Evolutionary conservation across 164 flowering plant species (phyloP), one percentile per base, ranked within the genome.

Genomic region (Stephania japonica): DNA sequence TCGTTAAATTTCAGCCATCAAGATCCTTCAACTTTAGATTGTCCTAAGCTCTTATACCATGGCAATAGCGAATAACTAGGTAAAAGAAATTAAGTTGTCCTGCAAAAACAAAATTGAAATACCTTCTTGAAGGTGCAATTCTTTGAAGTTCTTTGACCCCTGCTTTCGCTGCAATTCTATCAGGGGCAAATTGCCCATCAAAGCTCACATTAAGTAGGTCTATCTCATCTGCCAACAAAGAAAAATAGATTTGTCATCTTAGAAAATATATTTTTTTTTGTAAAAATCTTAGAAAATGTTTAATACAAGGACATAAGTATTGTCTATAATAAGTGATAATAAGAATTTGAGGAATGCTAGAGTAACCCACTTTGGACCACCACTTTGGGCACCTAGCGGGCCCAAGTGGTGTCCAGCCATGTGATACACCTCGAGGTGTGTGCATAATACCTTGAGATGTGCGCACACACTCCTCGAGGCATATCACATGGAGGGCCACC

Each of bases 181-280:
- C 99, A 16, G 99, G 99, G 70, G 99, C 99, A 85, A 76, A 82
- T 62, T 84, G 80, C 23, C 95, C 91, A 77, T 93, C 98, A 86
- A 96, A 96, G 80, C 99, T 96, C 47, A 96, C 97, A 82, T 93
- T 96, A 67, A 96, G 92, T 67, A 96, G 84, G 85, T 96, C 99
- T 74, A 96, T 88, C 27, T 81, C 97, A 88, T 89, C 98, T 93
- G 86, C 65, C 78, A 81, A 74, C 21, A 69, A 26, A 78, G 2
- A 43, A 67, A 53, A 63, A 24, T 62, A 62, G 0, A 76, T 72
- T 41, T 78, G 62, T 13, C 70, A 67, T 68, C 70, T 77, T 41
- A 71, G 23, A 38, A 59, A 26, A 53, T 18, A 65, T n/a, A n/a
- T n/a, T n/a, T n/a, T n/a, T n/a, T n/a, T n/a, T n/a, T n/a, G n/a